A percentile compares a stretch with the other conserved stretches of the same genome.
These are phyloP conservation scores for Zalerion maritima DNA, from an alignment of 495 filamentous ascomycete genomes.

Conservation along the genomic window DNA sequence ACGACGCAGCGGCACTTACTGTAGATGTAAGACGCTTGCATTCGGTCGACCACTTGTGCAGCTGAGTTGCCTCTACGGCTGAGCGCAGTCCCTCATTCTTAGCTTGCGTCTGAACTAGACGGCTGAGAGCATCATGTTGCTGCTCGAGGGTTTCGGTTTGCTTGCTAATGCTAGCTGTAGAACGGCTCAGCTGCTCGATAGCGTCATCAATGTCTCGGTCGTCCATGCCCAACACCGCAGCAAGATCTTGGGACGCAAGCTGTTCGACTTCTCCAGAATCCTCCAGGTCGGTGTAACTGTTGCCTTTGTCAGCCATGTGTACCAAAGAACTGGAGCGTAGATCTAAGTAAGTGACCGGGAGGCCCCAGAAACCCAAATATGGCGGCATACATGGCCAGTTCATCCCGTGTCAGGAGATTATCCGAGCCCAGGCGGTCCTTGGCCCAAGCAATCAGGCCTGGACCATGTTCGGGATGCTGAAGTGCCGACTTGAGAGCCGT, in stretches of 20 bases:
- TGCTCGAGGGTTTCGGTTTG: constrained; percentile 27
- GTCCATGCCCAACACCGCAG: constrained; percentile 16
- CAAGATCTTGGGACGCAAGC: constrained; percentile 21
- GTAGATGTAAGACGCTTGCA: constrained; percentile 15
- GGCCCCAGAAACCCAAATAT: neutral
- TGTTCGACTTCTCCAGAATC: constrained; percentile 20
- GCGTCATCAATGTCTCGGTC: constrained; percentile 27
- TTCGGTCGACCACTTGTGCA: constrained; percentile 17
- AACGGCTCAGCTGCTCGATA: constrained; percentile 29
- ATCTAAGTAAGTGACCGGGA: constrained; percentile 4
- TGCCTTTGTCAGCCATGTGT: neutral
- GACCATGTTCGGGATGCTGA: constrained; percentile 8
- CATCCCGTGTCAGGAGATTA: constrained; percentile 28
- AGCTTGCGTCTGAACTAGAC: constrained; percentile 17
- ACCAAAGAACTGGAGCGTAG: neutral
- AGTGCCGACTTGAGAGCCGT: constrained; percentile 10
- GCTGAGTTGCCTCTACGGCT: constrained; percentile 14
- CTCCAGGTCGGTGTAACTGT: constrained; percentile 24
- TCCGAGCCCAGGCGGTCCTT: constrained; percentile 23
- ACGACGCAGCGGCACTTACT: constrained; percentile 9
- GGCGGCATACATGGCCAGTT: constrained; percentile 22
- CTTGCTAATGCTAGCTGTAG: constrained; percentile 29
- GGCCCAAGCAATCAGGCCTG: constrained; percentile 24
- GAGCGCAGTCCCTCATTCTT: constrained; percentile 14
- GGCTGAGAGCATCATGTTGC: constrained; percentile 28